phyloP scores from a whole-genome alignment of 2,329 filamentous ascomycete species.

The Phialophora chinensis region DNA sequence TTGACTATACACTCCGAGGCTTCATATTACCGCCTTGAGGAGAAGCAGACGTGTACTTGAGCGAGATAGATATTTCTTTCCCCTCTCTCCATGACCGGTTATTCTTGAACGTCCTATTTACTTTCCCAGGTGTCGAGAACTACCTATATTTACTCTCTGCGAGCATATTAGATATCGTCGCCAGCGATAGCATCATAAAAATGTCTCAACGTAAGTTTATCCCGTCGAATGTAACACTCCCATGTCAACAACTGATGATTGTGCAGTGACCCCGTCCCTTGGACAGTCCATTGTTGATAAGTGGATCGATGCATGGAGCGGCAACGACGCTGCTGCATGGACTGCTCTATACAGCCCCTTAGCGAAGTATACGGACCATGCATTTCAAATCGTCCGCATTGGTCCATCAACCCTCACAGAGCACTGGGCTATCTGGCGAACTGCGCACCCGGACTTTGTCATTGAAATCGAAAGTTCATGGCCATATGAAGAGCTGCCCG shows the following conservation, averaged over 20 bases:
- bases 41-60: background rate
- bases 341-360: constrained; percentile 3
- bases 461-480: background rate
- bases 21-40: background rate
- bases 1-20: background rate
- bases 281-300: constrained; percentile 5
- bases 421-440: constrained; percentile 12
- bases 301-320: constrained; percentile 5
- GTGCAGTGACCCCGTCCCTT: constrained; percentile 4
- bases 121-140: background rate
- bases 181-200: constrained; percentile 2
- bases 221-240: background rate
- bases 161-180: background rate
- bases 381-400: constrained; percentile 14
- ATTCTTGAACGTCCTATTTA: constrained; percentile 1
- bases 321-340: constrained; percentile 13
- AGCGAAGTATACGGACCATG: constrained; percentile 11
- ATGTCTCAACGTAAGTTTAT: constrained; percentile 3
- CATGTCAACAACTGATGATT: constrained; percentile 1
- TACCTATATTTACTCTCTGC: background rate
- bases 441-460: constrained; percentile 2
- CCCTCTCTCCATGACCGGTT: background rate
- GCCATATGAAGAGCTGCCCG: constrained; percentile 1
- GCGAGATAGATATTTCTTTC: background rate
- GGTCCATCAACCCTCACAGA: background rate